Percentiles rank a stretch among this genome's conserved stretches.
These are phyloP conservation scores for Cymbomonas tetramitiformis DNA, from an alignment of 139 green algal genomes.

Conservation along the genomic window DNA sequence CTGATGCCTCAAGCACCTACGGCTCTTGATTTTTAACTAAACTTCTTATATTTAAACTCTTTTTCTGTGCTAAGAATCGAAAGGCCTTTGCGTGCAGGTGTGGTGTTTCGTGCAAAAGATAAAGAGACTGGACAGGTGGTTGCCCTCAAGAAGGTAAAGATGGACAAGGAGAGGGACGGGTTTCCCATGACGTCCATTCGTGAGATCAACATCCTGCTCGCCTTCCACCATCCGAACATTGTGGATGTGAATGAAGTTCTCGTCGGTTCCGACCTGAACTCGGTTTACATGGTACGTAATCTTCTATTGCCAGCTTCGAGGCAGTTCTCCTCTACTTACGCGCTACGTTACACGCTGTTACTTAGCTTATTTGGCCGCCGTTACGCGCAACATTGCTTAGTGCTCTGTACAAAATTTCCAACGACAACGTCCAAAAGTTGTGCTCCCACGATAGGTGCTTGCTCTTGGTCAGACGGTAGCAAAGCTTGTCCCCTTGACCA, in stretches of 20 bases:
- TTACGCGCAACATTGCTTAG: too few species aligned
- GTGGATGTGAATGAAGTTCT: constrained; percentile 87
- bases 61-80: constrained; percentile 7
- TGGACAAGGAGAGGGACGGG: constrained; percentile 79
- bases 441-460: too few species aligned
- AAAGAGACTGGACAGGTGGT: constrained; percentile 54
- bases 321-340: too few species aligned
- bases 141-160: constrained; percentile 89
- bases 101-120: constrained; percentile 40
- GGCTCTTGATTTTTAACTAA: too few species aligned
- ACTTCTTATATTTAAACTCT: constrained; percentile 6
- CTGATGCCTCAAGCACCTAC: too few species aligned
- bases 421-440: too few species aligned
- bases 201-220: constrained; percentile 93
- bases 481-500: too few species aligned
- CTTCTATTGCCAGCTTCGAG: too few species aligned
- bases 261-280: constrained; percentile 12
- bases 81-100: not conserved
- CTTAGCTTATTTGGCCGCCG: too few species aligned
- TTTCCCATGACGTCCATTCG: constrained; percentile 87
- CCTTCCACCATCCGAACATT: constrained; percentile 80
- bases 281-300: constrained; percentile 17
- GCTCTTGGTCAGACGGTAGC: too few species aligned
- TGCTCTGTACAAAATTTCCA: too few species aligned
- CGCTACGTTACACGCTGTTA: too few species aligned